A percentile compares a stretch with the other conserved stretches of the same genome.
Conservation (phyloP, 495 filamentous ascomycete genomes). For the Aspergillus homomorphus region DNA sequence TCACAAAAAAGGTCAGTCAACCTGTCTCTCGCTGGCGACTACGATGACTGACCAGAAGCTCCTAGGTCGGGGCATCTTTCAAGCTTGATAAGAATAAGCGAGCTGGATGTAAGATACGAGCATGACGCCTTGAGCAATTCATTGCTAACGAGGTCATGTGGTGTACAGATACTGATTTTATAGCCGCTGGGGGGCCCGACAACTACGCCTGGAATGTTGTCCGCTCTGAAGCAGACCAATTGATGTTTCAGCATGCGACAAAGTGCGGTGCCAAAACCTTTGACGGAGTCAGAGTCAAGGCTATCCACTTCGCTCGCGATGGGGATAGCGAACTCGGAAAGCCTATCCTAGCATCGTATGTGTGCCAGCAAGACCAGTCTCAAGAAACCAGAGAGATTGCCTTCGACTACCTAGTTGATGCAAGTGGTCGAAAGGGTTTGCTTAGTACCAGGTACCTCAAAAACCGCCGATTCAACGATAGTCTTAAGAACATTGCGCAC, state of each 20-base stretch:
- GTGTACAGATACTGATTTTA: slow-evolving; percentile 44
- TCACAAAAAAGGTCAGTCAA: slow-evolving; percentile 38
- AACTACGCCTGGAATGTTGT: slow-evolving; percentile 51
- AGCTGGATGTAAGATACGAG: slow-evolving; percentile 19
- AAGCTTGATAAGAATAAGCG: slow-evolving; percentile 7
- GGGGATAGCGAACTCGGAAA: slow-evolving; percentile 25
- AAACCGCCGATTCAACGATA: slow-evolving; percentile 38
- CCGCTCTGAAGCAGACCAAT: slow-evolving; percentile 50
- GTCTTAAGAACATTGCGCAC: slow-evolving; percentile 42
- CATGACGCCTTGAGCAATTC: background rate
- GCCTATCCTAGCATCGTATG: slow-evolving; percentile 38
- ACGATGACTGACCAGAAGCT: background rate
- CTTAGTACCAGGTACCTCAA: slow-evolving; percentile 44
- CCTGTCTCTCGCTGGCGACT: background rate
- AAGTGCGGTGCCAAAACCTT: slow-evolving; percentile 45
- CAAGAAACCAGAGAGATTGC: slow-evolving; percentile 25
- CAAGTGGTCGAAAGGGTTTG: slow-evolving; percentile 39
- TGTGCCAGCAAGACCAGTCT: slow-evolving; percentile 25
- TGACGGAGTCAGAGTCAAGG: slow-evolving; percentile 41
- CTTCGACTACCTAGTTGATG: slow-evolving; percentile 47
- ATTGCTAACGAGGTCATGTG: background rate
- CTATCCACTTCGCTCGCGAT: slow-evolving; percentile 32
- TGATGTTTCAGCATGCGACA: slow-evolving; percentile 50
- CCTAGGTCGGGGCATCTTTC: slow-evolving; percentile 7
- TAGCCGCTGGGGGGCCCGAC: slow-evolving; percentile 39